Base-by-base conservation (phyloP, 441 rosid species). In the Corymbia citriodora region DNA sequence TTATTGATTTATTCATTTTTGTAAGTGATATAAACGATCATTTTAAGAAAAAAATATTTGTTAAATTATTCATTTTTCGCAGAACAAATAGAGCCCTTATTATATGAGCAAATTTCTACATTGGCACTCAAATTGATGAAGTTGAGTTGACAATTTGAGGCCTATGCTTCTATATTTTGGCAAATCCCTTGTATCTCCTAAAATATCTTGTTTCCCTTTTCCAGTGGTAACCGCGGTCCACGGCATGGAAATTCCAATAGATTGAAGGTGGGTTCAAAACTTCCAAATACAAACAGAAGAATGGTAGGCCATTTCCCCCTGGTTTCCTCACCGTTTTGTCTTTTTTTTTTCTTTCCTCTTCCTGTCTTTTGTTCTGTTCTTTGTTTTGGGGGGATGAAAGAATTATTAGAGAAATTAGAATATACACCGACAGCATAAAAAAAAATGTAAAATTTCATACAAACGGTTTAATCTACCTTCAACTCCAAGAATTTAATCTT, bases 11-110 rank as follows among this genome's bases (percentile, higher is more conserved):
- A 5, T 33, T 70, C 8, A 18, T 33, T 70, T 70, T 5, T 5
- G 4, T 18, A 10, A 33, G 8, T 7, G 1, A 29, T 29, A 2
- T 2, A 0, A 9, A 2, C 7, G 5, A 70, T 70, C 6, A 17
- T 9, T 68, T 68, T 16, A 8, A 68, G 1, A 4, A 31, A 68
- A 31, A 68, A 68, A 68, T 9, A 17, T 16, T 68, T 17, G 16
- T 1, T 0, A 17, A 6, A 31, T 9, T 1, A 2, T 68, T 2
- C 2, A 31, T 31, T 31, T 29, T 68, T 31, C 6, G 10, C 18
- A 2, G 17, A 31, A 33, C 11, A 68, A 68, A 31, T 12, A 9
- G 23, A 68, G 79, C 45, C 2, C 45, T 68, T 5, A 33, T 33
- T 14, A 18, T 18, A 18, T 17, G 27, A 72, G 40, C 10, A n/a